Conservation (phyloP, 305 asterid genomes). For the Ilex paraguariensis region DNA sequence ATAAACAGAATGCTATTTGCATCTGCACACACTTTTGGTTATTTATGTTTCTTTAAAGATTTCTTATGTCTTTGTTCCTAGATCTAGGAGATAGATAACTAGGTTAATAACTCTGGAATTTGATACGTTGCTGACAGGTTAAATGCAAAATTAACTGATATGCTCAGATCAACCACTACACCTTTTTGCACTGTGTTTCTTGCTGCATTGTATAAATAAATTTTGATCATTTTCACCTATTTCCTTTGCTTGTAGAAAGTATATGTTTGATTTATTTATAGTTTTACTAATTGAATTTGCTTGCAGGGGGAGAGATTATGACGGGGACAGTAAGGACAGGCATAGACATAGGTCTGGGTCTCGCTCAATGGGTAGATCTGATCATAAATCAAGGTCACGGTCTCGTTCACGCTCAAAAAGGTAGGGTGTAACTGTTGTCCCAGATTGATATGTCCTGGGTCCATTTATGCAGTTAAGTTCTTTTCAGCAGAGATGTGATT, state of each 20-base stretch:
- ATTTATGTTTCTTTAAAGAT: neutral
- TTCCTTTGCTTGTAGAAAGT: no score
- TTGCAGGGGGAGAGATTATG: constrained; percentile 68
- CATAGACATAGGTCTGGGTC: constrained; percentile 65
- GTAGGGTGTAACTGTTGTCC: constrained; percentile 24
- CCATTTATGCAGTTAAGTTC: neutral
- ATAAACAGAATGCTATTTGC: constrained; percentile 4
- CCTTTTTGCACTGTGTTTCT: no score
- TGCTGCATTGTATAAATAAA: no score
- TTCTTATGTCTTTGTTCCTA: no score
- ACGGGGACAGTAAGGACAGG: constrained; percentile 75
- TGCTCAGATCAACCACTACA: no score
- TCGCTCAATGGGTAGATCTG: constrained; percentile 61
- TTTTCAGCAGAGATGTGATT: neutral
- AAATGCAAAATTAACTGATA: no score
- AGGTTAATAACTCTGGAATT: no score
- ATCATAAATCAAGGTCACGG: constrained; percentile 75
- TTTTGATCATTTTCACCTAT: no score
- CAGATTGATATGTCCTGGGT: neutral
- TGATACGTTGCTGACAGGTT: no score
- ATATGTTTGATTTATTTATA: neutral
- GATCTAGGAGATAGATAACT: no score
- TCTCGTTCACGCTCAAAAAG: constrained; percentile 82
- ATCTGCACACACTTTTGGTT: no score
- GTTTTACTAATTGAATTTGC: constrained; percentile 9